These are phyloP conservation scores for Triangularia verruculosa DNA, from an alignment of 2,329 filamentous ascomycete genomes.

Conservation along the genomic window DNA sequence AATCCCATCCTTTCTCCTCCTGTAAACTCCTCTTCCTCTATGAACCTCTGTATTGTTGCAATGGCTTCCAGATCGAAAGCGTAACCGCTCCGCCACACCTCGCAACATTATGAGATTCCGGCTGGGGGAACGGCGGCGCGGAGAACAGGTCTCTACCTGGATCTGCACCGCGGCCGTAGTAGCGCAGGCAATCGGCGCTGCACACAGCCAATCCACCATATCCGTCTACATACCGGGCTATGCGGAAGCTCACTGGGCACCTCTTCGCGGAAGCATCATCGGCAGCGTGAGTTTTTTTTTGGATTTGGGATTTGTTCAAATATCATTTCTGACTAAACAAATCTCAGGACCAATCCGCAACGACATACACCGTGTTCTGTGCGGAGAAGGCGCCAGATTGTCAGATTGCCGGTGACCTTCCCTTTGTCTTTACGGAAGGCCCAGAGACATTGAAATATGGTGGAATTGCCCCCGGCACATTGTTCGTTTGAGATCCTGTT, in stretches of 20 bases:
- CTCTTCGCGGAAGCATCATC: constrained; percentile 46
- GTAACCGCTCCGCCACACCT: background rate
- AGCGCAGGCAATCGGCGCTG: background rate
- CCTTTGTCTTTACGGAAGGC: constrained; percentile 47
- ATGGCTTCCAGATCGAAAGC: background rate
- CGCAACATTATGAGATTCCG: constrained; percentile 18
- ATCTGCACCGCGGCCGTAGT: constrained; percentile 14
- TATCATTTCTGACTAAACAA: background rate
- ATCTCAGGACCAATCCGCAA: constrained; percentile 38
- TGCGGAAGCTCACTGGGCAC: constrained; percentile 40
- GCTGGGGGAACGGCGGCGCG: background rate
- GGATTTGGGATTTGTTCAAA: background rate
- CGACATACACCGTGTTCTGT: constrained; percentile 50
- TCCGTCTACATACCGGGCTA: constrained; percentile 47
- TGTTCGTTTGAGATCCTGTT: constrained; percentile 34
- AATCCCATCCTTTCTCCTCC: constrained; percentile 2
- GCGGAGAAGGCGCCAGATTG: constrained; percentile 42
- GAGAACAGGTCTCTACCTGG: constrained; percentile 3
- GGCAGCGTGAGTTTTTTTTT: constrained; percentile 38
- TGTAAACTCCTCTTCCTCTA: background rate
- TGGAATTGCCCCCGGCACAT: constrained; percentile 42
- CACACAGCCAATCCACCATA: constrained; percentile 35
- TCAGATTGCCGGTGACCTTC: constrained; percentile 45
- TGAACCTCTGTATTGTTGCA: background rate
- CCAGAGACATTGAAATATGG: constrained; percentile 44